Conservation (phyloP, 345 rosid species). For the Cardamine resedifolia region DNA sequence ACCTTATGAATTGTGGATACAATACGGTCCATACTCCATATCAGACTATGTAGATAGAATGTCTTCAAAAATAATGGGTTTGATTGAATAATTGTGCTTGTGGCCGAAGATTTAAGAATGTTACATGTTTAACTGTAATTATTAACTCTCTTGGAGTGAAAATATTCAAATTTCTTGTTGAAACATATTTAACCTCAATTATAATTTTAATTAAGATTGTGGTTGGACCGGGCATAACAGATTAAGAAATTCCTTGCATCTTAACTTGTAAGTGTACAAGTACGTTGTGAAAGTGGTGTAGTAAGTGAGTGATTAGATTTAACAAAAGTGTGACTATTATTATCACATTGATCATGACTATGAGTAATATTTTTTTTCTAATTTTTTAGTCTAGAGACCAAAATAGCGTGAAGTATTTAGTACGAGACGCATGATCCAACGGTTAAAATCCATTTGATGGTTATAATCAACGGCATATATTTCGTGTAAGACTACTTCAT, state of each 20-base stretch:
- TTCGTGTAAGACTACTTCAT: not conserved
- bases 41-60: not conserved
- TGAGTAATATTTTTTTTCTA: not conserved
- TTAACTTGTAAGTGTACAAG: not conserved
- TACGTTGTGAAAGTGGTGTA: not conserved
- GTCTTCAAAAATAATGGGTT: not conserved
- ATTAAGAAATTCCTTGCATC: too few species aligned
- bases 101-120: not conserved
- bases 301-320: not conserved
- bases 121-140: not conserved
- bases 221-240: not conserved
- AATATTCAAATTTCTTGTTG: not conserved
- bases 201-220: not conserved
- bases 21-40: not conserved
- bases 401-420: not conserved
- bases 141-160: too few species aligned
- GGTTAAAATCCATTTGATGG: not conserved
- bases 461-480: not conserved
- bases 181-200: not conserved
- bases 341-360: not conserved
- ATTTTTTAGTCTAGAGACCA: not conserved
- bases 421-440: slow-evolving; percentile 5
- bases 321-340: not conserved
- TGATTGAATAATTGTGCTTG: not conserved
- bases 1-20: not conserved